Evolutionary conservation across 257 asterid genomes (phyloP).

Genomic region (Cinchona pubescens): DNA sequence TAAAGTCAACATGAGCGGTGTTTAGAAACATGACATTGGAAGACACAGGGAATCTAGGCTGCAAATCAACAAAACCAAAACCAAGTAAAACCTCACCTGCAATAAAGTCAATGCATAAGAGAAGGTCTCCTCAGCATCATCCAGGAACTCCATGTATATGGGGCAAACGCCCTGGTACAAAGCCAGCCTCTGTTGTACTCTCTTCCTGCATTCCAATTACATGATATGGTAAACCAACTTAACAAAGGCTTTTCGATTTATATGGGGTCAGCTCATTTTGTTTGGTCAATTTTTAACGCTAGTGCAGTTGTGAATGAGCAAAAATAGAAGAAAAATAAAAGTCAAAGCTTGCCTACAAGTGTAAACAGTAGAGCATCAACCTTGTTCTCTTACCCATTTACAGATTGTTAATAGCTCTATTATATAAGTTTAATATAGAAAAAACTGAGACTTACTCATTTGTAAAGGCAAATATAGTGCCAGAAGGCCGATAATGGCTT

Average conservation of each 20-base stretch:
- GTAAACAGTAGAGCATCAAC: not conserved
- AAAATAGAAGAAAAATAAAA: not conserved
- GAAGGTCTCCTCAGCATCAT: conserved; percentile 83
- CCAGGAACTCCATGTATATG: conserved; percentile 74
- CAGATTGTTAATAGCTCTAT: not conserved
- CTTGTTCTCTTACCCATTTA: not conserved
- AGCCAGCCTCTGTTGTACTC: conserved; percentile 88
- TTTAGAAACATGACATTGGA: not conserved
- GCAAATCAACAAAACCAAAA: not conserved
- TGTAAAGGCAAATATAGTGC: conserved; percentile 94
- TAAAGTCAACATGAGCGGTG: not conserved
- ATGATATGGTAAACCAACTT: conserved; percentile 10
- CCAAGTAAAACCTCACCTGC: conserved; percentile 43
- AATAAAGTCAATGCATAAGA: conserved; percentile 58
- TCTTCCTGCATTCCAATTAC: conserved; percentile 56
- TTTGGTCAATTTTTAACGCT: not conserved
- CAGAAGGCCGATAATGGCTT: conserved; percentile 94
- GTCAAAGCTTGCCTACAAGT: not conserved
- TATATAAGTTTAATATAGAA: not conserved
- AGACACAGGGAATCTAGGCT: not conserved
- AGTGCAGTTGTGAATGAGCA: not conserved
- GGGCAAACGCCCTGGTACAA: conserved; percentile 95
- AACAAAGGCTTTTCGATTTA: not conserved
- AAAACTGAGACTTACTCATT: conserved; percentile 63
- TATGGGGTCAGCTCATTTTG: not conserved